Evolutionary conservation across 768 basidiomycete genomes (phyloP), one percentile per base, ranked within the genome.

Genomic region (Russula lepida): DNA sequence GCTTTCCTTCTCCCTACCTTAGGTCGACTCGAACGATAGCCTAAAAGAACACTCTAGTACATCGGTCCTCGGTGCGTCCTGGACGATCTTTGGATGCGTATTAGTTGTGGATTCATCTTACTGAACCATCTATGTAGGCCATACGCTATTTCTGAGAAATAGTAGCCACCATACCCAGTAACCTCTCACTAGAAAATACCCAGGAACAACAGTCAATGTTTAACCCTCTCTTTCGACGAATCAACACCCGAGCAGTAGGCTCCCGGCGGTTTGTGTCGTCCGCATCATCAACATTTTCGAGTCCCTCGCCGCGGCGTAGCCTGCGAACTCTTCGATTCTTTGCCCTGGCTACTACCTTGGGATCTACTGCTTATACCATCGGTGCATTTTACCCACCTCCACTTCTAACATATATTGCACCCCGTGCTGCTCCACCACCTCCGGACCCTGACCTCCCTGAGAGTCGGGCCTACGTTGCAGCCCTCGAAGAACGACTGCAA

Each of bases 371-470:
- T 12, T 83, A 83, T 67, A 71, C 76, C 11, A 41, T 74, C 2
- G 91, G 91, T 9, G 78, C 86, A 6, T 73, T 90, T 64, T 91
- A 84, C 68, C 90, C 88, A 6, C 90, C 86, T 6, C 72, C 79
- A 0, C 70, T 86, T 28, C 69, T 87, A 39, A 77, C 84, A 21
- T 78, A 91, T 54, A 74, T 95, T 27, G 88, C 86, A 50, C 93
- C 94, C 3, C 80, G 88, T 11, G 76, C 81, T 0, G 88, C 92
- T 0, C 89, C 92, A 0, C 81, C 86, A 0, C 88, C 92, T 0
- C 81, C 80, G 21, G 19, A 77, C 80, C 62, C 78, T 76, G 13
- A 78, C 79, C 60, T 83, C 84, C 3, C 78, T 76, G 82, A 84
- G 62, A 84, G 87, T 0, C 71, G 80, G 39, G 79, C 78, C 2